Evolutionary conservation across 805 yeast genomes (phyloP), one percentile per base, ranked within the genome.

Genomic region (Danielia oregonensis): DNA sequence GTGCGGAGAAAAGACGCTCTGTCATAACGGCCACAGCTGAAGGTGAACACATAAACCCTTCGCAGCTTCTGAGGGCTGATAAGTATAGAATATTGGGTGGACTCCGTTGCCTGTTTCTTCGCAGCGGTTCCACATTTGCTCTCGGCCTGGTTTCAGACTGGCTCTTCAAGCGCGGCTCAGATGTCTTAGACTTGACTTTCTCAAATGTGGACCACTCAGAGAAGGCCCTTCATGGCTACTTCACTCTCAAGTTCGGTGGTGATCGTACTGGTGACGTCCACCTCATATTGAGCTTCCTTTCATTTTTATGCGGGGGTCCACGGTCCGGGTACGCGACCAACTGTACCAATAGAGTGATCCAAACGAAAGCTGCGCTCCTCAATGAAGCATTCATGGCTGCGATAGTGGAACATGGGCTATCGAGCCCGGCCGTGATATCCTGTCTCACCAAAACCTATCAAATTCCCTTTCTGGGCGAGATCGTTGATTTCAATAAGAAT

Each of bases 401-500:
- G 17, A 23, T 38, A 17, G 32, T 35, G 26, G 36, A 31, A 13
- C 30, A 26, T 17, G 36, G 36, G 5, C 24, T 26, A 6, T 18
- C 22, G 5, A 18, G 24, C 24, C 29, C 41, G 5, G 18, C 23
- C n/a, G 29, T 30, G 8, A 14, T 19, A 5, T 14, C 15, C 11
- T 17, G 33, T 26, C 25, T 36, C 6, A 11, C 30, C 17, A 15
- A 13, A n/a, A 9, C 30, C 7, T 17, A 26, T 16, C 17, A 17
- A 10, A 19, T 47, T 11, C 44, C 41, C 8, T 39, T 48, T n/a
- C n/a, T 27, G 6, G 72, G 72, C 2, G 37, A 47, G 5, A 39
- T 61, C 15, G 42, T 66, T 11, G 69, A 67, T 40, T 66, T 67
- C 40, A 55, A 59, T 27, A 46, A 51, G 4, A 46, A 55, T 32